Evolutionary conservation across 164 flowering plant genomes (phyloP).

Genomic region (Platanus orientalis): DNA sequence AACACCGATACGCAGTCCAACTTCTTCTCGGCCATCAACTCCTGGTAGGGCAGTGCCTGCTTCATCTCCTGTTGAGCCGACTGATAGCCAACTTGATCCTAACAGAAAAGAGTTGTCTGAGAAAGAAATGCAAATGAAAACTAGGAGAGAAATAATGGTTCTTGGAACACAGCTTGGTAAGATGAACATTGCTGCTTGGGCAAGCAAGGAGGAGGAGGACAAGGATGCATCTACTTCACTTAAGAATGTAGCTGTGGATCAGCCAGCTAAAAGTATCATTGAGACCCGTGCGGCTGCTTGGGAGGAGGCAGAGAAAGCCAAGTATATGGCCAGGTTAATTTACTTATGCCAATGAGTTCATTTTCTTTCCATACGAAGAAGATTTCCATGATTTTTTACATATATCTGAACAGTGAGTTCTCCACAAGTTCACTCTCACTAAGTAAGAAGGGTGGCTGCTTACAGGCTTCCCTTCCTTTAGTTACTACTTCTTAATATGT

Average conservation of each 20-base stretch:
- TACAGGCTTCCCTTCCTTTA: neutral
- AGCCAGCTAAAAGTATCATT: constrained; percentile 39
- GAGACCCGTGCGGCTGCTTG: constrained; percentile 82
- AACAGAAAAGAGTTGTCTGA: constrained; percentile 32
- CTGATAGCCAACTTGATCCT: constrained; percentile 1
- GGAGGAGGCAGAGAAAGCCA: constrained; percentile 94
- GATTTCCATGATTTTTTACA: neutral
- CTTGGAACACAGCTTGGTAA: constrained; percentile 86
- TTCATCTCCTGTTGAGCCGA: constrained; percentile 29
- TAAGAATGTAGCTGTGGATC: constrained; percentile 31
- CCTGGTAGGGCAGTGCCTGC: constrained; percentile 20
- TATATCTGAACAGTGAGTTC: neutral
- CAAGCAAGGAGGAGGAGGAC: constrained; percentile 39
- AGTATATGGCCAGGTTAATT: constrained; percentile 73
- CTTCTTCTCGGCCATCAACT: no score
- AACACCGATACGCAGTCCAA: no score
- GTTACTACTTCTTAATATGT: constrained; percentile 4
- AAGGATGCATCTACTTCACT: constrained; percentile 52
- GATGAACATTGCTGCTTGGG: constrained; percentile 68
- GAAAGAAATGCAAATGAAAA: no score
- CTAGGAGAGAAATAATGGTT: neutral
- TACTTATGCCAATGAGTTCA: neutral
- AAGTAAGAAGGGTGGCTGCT: neutral
- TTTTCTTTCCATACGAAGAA: constrained; percentile 1
- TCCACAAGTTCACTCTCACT: constrained; percentile 1